Conservation (phyloP, 192 early-diverging fungal genomes). For the Coemansia sp. region DNA sequence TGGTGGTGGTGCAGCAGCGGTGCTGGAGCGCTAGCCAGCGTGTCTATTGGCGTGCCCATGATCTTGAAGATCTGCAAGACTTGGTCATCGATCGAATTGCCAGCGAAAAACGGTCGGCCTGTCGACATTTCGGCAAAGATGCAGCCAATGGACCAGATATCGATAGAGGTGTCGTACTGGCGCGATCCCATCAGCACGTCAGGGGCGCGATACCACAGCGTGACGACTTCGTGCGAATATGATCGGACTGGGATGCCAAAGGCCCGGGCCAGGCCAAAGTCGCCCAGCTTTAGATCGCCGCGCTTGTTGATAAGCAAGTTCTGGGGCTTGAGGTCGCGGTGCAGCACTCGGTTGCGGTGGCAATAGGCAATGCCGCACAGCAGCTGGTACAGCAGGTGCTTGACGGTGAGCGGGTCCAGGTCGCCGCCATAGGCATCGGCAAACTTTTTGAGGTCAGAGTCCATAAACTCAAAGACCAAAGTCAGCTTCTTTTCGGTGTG, state of each 20-base stretch:
- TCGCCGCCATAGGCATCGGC: slow-evolving; percentile 87
- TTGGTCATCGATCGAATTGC: slow-evolving; percentile 87
- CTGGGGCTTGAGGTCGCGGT: slow-evolving; percentile 91
- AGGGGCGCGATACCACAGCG: slow-evolving; percentile 87
- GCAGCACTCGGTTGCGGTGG: slow-evolving; percentile 94
- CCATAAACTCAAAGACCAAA: slow-evolving; percentile 98
- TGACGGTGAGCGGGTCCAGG: slow-evolving; percentile 78
- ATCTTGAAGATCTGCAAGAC: slow-evolving; percentile 91
- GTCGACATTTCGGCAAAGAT: slow-evolving; percentile 91
- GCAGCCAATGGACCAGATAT: slow-evolving; percentile 88
- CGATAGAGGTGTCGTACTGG: slow-evolving; percentile 87
- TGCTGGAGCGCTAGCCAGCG: neutral
- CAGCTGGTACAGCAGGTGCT: slow-evolving; percentile 98
- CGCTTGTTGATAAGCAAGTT: slow-evolving; percentile 95
- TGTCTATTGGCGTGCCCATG: slow-evolving; percentile 73
- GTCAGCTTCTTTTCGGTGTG: slow-evolving; percentile 99
- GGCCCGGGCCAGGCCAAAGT: slow-evolving; percentile 97
- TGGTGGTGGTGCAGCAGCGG: neutral
- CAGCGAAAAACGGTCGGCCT: slow-evolving; percentile 90
- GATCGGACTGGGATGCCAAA: slow-evolving; percentile 94
- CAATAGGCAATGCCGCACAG: slow-evolving; percentile 96
- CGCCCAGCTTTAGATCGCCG: slow-evolving; percentile 81
- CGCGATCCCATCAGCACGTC: slow-evolving; percentile 88
- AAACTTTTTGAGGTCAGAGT: slow-evolving; percentile 99
- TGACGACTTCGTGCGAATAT: slow-evolving; percentile 88